Evolutionary conservation across 805 yeast genomes (phyloP), one percentile per base, ranked within the genome.

Genomic region (Debaryomyces tyrocola): DNA sequence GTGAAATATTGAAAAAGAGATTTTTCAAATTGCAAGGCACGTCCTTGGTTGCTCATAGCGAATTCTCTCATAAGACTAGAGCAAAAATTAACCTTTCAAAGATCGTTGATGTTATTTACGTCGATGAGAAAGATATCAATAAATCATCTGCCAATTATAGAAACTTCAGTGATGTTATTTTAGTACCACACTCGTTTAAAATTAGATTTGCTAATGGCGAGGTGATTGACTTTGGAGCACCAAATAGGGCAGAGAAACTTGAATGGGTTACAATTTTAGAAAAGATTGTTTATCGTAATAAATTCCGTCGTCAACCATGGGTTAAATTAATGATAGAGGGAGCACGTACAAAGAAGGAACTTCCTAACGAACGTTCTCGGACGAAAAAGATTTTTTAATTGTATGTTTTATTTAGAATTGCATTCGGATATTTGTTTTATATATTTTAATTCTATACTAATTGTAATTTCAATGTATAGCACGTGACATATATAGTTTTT

Each of bases 161-260:
- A 65, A 78, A 85, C 58, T 80, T 87, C 59, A 85, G 91, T 55
- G 95, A 87, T 57, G 82, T 85, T 31, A 70, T 84, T 33, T 64
- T 84, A 41, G 70, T 85, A 59, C 85, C 83, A 49, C 85, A 87
- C 50, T 83, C 90, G 10, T 89, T 91, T 74, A 84, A 84, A 58
- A 66, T 91, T 41, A 69, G 73, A 50, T 91, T 91, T 64, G 77
- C 80, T 36, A 87, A 91, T 60, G 91, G 89, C 4, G 97, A 91
- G 64, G 71, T 80, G 3, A 86, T 91, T 43, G 87, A 83, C 52
- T 88, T 92, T 63, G 88, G 87, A n/a, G 92, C 96, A 14, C 94
- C 89, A 44, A 80, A 83, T 37, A 74, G 70, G 39, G 71, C 63
- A 14, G 85, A 82, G 40, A 85, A 83, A 66, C 60, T 66, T 28